Evolutionary conservation across 495 filamentous ascomycete species (phyloP).

Genomic region (Penicillium crystallinum): DNA sequence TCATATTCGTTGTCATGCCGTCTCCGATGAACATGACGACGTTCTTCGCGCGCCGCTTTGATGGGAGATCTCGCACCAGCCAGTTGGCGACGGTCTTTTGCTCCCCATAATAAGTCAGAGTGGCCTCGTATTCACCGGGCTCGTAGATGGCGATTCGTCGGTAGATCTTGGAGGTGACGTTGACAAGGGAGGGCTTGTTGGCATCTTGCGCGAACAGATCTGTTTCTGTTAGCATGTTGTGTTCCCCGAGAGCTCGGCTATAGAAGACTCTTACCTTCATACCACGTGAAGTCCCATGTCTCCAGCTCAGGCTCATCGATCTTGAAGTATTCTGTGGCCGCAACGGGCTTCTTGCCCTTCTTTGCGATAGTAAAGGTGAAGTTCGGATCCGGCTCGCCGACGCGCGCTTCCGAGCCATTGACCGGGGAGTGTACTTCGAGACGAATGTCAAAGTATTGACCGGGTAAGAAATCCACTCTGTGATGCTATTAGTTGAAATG

Average conservation of each 20-base stretch:
- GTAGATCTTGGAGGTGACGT: slow-evolving; percentile 67
- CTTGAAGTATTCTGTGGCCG: slow-evolving; percentile 55
- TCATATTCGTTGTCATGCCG: slow-evolving; percentile 79
- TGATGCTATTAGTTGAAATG: neutral
- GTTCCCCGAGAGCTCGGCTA: neutral
- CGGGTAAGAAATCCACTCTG: slow-evolving; percentile 63
- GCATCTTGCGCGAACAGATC: slow-evolving; percentile 68
- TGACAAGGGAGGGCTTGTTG: slow-evolving; percentile 57
- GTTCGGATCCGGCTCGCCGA: slow-evolving; percentile 55
- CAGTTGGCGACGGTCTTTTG: slow-evolving; percentile 61
- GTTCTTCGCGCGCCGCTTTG: slow-evolving; percentile 67
- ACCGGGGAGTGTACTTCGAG: slow-evolving; percentile 71
- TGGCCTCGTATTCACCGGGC: slow-evolving; percentile 66
- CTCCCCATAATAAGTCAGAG: slow-evolving; percentile 60
- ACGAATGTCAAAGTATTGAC: slow-evolving; percentile 70
- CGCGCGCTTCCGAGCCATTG: slow-evolving; percentile 67
- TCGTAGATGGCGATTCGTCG: slow-evolving; percentile 61
- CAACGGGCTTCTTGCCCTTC: slow-evolving; percentile 40
- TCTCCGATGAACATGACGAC: slow-evolving; percentile 74
- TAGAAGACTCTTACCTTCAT: slow-evolving; percentile 43
- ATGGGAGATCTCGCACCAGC: slow-evolving; percentile 61
- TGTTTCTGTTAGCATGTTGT: slow-evolving; percentile 16
- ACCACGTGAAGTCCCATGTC: slow-evolving; percentile 68
- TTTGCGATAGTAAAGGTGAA: slow-evolving; percentile 67
- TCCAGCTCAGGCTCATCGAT: slow-evolving; percentile 57